Evolutionary conservation across 208 protist species (phyloP).

Genomic region (Leptomonas pyrrhocoris): DNA sequence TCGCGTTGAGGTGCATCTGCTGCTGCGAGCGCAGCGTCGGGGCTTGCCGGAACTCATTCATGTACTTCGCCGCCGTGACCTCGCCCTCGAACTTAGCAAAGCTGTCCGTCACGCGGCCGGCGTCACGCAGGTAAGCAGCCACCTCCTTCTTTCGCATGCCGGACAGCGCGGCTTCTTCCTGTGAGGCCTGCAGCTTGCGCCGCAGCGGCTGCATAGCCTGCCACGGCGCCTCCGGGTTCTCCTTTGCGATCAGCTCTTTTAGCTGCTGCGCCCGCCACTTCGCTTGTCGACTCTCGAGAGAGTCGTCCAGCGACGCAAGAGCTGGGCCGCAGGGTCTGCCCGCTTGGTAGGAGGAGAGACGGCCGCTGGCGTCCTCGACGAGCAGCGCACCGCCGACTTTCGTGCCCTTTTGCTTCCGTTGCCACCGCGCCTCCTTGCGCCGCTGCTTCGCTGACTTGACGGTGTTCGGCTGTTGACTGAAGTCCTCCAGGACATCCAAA

Average conservation of each 20-base stretch:
- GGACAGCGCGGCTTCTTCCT: constrained; percentile 48
- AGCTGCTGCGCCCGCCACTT: constrained; percentile 72
- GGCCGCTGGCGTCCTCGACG: constrained; percentile 66
- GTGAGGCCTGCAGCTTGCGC: constrained; percentile 33
- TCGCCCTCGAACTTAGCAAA: constrained; percentile 90
- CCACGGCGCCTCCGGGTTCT: constrained; percentile 73
- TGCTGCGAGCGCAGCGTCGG: constrained; percentile 80
- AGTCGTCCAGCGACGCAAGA: constrained; percentile 35
- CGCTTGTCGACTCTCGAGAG: constrained; percentile 43
- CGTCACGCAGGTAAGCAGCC: constrained; percentile 71
- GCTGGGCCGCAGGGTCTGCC: constrained; percentile 65
- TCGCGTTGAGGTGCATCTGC: constrained; percentile 91
- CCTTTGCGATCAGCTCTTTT: constrained; percentile 41
- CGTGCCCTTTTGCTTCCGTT: constrained; percentile 25
- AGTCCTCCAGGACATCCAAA: constrained; percentile 53
- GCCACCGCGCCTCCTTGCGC: constrained; percentile 33
- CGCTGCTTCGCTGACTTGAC: constrained; percentile 22
- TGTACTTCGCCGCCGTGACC: constrained; percentile 79
- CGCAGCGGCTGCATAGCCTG: constrained; percentile 50
- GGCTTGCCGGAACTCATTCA: constrained; percentile 80
- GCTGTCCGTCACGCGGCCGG: constrained; percentile 65
- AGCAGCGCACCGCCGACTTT: constrained; percentile 38
- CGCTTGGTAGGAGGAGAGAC: constrained; percentile 58
- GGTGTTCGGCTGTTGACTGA: constrained; percentile 33
- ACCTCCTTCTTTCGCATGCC: constrained; percentile 77